Evolutionary conservation across 805 yeast genomes (phyloP), one percentile per base, ranked within the genome.

Genomic region (Kodamaea restingae): DNA sequence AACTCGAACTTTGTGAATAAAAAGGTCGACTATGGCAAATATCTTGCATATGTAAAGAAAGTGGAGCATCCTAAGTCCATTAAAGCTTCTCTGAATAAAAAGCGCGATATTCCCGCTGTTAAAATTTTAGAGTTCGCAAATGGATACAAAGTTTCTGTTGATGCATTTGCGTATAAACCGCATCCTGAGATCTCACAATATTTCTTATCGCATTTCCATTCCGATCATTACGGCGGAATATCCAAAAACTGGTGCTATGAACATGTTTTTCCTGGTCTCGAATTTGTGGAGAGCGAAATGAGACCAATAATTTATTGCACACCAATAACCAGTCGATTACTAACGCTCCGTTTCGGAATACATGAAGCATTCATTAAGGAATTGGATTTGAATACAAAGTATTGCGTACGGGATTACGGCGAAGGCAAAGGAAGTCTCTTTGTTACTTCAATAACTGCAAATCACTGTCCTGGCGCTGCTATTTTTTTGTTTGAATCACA

Each of bases 401-500:
- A 15, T 20, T 7, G 35, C 24, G 40, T 41, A 2, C 40, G 37
- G 7, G 50, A 49, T 18, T 59, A 56, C 7, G 61, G 55, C 3
- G 31, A 31, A 14, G 43, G 44, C 12, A 32, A 44, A 7, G 32
- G 70, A 0, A 71, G 70, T 1, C 48, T 69, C 0, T 68, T 67
- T 25, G 88, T 88, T 0, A 74, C 80, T 0, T 66, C 81, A 9
- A 60, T 83, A 4, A 88, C 86, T 49, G 98, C 98, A 0, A 91
- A 93, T 50, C 98, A 93, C 61, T 93, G 98, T 60, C 98, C 98
- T 1, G 98, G 98, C 2, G 87, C 97, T 2, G 87, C 78, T 0
- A 75, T 93, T 0, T 84, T 90, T 43, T 60, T 88, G 9, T 84
- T 87, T 50, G 82, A 81, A 50, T 60, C 72, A 14, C 47, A 63